Percentiles rank a stretch among this genome's conserved stretches.
phyloP scores from a whole-genome alignment of 1,284 basidiomycete genomes.

The Apiotrichum mycotoxinovorans region DNA sequence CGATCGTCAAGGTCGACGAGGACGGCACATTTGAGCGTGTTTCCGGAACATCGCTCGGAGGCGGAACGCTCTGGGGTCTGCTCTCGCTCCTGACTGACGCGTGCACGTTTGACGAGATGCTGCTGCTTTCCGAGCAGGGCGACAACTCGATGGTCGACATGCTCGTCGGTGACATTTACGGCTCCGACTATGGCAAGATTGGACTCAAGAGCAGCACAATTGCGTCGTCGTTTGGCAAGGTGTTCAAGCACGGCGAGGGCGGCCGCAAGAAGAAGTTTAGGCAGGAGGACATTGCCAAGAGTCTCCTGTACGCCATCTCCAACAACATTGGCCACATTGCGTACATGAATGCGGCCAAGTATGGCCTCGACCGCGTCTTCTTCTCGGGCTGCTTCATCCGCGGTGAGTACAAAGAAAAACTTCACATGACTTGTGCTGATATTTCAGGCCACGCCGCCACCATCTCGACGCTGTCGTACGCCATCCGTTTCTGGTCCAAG shows the following conservation, averaged over 20 bases:
- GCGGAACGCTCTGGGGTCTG: conserved; percentile 99
- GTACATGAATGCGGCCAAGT: conserved; percentile 99
- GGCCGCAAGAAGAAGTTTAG: conserved; percentile 67
- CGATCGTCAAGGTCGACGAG: conserved; percentile 94
- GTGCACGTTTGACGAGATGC: conserved; percentile 94
- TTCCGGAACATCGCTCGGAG: conserved; percentile 93
- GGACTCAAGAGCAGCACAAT: conserved; percentile 97
- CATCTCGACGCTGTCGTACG: conserved; percentile 95
- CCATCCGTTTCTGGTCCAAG: conserved; percentile 99
- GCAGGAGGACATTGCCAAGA: conserved; percentile 91
- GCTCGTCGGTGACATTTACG: conserved; percentile 99
- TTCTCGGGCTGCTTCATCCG: conserved; percentile 99
- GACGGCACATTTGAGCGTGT: conserved; percentile 94
- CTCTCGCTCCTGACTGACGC: conserved; percentile 91
- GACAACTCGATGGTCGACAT: conserved; percentile 95
- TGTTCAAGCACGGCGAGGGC: conserved; percentile 72
- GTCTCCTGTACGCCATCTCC: conserved; percentile 89
- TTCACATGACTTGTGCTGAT: background rate
- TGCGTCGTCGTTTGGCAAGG: conserved; percentile 96
- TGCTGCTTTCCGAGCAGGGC: conserved; percentile 84
- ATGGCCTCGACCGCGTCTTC: conserved; percentile 93
- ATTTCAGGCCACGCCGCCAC: conserved; percentile 88
- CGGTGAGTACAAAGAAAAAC: conserved; percentile 64
- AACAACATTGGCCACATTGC: conserved; percentile 99
- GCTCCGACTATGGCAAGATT: conserved; percentile 85